phyloP scores from a whole-genome alignment of 352 stramenopile genomes.

The Globisporangium okanoganense region DNA sequence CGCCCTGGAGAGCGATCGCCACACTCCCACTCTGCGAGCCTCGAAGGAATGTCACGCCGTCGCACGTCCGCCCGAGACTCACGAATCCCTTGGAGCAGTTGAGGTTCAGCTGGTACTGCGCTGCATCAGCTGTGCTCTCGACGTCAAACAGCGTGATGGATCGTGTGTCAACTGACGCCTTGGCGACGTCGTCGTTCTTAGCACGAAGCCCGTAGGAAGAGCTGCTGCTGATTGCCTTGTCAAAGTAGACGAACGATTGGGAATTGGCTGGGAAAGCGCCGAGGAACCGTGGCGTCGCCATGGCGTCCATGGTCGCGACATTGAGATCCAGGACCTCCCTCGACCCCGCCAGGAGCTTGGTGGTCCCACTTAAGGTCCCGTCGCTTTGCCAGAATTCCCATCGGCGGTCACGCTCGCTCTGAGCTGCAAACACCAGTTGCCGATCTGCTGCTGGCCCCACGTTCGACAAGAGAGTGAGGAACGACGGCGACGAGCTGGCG shows the following conservation, averaged over 20 bases:
- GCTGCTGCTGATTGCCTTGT: background rate
- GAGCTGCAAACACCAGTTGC: constrained; percentile 32
- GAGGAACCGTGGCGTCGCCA: constrained; percentile 15
- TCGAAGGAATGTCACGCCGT: background rate
- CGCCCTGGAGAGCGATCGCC: constrained; percentile 23
- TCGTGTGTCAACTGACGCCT: constrained; percentile 4
- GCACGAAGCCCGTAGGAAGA: background rate
- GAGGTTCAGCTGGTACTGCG: constrained; percentile 19
- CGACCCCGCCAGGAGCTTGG: constrained; percentile 28
- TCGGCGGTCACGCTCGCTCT: constrained; percentile 23
- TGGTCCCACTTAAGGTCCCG: constrained; percentile 35
- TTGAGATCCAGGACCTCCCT: constrained; percentile 30
- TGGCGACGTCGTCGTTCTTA: constrained; percentile 6
- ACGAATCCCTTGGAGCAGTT: constrained; percentile 31
- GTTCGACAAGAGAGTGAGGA: constrained; percentile 28
- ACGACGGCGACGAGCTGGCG: constrained; percentile 29
- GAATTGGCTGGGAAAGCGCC: background rate
- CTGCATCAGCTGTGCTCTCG: constrained; percentile 7
- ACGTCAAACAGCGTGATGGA: constrained; percentile 42
- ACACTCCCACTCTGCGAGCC: background rate
- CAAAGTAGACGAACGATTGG: constrained; percentile 28
- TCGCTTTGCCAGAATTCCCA: constrained; percentile 61
- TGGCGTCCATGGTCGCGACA: constrained; percentile 24
- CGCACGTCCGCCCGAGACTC: constrained; percentile 26
- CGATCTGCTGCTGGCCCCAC: background rate